phyloP scores from a whole-genome alignment of 2,329 filamentous ascomycete genomes.

The Erysiphe pulchra region DNA sequence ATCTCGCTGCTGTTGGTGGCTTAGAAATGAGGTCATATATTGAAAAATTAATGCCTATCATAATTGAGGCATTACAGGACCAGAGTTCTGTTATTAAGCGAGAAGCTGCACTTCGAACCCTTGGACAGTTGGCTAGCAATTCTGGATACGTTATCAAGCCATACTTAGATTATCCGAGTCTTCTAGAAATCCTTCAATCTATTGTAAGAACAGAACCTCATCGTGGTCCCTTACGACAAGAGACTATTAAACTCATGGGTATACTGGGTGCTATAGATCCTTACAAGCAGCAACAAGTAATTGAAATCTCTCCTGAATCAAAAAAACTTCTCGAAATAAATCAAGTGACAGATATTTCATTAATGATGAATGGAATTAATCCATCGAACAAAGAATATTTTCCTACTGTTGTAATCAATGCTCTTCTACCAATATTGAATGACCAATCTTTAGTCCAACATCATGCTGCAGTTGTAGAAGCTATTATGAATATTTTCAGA shows the following conservation, averaged over 20 bases:
- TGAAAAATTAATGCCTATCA: slow-evolving; percentile 76
- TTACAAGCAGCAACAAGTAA: slow-evolving; percentile 86
- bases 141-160: slow-evolving; percentile 94
- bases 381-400: slow-evolving; percentile 98
- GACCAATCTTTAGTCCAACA: slow-evolving; percentile 76
- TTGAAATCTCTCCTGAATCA: slow-evolving; percentile 65
- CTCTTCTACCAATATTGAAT: slow-evolving; percentile 72
- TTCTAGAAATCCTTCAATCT: slow-evolving; percentile 75
- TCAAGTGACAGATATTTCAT: slow-evolving; percentile 68
- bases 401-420: slow-evolving; percentile 91
- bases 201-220: slow-evolving; percentile 82
- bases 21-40: slow-evolving; percentile 87
- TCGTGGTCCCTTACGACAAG: slow-evolving; percentile 60
- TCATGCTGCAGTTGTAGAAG: slow-evolving; percentile 83
- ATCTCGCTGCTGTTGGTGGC: slow-evolving; percentile 79
- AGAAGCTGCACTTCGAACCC: slow-evolving; percentile 68
- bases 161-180: slow-evolving; percentile 80
- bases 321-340: slow-evolving; percentile 38
- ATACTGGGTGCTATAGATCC: slow-evolving; percentile 87
- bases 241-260: slow-evolving; percentile 90
- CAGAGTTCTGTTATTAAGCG: slow-evolving; percentile 75
- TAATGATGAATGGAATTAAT: slow-evolving; percentile 94
- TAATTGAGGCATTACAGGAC: slow-evolving; percentile 82
- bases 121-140: slow-evolving; percentile 84
- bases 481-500: slow-evolving; percentile 96